Percentiles rank a stretch among this genome's conserved stretches.
Conservation (phyloP, 495 filamentous ascomycete species). For the Aspergillus saccharolyticus region DNA sequence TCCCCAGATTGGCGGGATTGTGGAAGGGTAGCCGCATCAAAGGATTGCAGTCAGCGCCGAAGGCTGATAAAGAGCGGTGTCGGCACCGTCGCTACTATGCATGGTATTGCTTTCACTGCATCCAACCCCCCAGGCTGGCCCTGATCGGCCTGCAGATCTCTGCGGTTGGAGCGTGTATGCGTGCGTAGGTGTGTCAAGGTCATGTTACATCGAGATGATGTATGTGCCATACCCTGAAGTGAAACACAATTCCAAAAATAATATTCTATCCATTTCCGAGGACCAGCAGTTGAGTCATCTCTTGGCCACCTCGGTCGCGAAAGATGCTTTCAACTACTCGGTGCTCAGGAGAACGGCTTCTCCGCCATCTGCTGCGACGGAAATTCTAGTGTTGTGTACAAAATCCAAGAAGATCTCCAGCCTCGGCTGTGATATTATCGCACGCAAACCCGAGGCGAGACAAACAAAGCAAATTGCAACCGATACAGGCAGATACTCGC, state of each 20-base stretch:
- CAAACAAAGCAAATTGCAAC: background rate
- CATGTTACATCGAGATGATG: background rate
- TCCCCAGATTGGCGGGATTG: background rate
- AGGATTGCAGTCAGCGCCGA: background rate
- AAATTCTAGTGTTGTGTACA: background rate
- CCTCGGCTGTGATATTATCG: background rate
- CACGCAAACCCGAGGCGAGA: background rate
- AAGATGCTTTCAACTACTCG: background rate
- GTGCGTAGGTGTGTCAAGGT: background rate
- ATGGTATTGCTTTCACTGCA: background rate
- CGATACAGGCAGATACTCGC: background rate
- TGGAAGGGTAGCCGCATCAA: background rate
- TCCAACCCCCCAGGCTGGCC: background rate
- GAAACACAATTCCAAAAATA: constrained; percentile 6
- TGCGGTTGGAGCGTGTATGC: background rate
- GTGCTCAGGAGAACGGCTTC: background rate
- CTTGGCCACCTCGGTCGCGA: background rate
- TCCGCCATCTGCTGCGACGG: background rate
- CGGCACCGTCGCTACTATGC: constrained; percentile 3
- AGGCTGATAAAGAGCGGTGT: constrained; percentile 15
- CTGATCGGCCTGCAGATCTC: constrained; percentile 2
- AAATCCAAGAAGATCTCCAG: background rate
- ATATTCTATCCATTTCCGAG: background rate
- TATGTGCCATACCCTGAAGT: background rate
- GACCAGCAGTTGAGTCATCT: background rate